Conservation (phyloP, 179 eudicot genomes). For the Beta macrorhiza region DNA sequence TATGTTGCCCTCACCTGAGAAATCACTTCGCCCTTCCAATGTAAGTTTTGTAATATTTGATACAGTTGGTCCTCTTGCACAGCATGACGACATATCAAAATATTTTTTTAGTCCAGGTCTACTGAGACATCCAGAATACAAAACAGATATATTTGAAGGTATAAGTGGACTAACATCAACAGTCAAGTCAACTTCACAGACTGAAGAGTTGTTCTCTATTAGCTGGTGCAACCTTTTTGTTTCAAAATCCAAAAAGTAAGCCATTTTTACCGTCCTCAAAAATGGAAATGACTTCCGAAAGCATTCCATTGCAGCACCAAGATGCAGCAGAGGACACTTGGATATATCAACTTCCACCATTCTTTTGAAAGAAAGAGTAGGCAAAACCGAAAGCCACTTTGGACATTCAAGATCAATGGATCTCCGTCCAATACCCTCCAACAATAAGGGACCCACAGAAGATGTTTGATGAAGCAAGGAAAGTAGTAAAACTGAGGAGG, state of each 20-base stretch:
- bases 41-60: slow-evolving; percentile 61
- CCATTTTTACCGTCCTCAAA: slow-evolving; percentile 52
- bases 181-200: slow-evolving; percentile 58
- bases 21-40: slow-evolving; percentile 74
- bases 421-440: slow-evolving; percentile 29
- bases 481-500: slow-evolving; percentile 40
- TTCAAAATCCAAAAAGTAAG: slow-evolving; percentile 52
- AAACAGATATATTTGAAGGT: slow-evolving; percentile 47
- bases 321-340: slow-evolving; percentile 57
- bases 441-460: slow-evolving; percentile 27
- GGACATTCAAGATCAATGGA: slow-evolving; percentile 29
- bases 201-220: slow-evolving; percentile 44
- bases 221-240: slow-evolving; percentile 44
- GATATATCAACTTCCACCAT: slow-evolving; percentile 76
- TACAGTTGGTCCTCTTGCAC: slow-evolving; percentile 25
- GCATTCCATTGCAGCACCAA: slow-evolving; percentile 50
- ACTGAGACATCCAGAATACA: slow-evolving; percentile 39
- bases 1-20: slow-evolving; percentile 49
- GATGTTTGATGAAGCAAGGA: slow-evolving; percentile 51
- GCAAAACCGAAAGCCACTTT: slow-evolving; percentile 27
- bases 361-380: slow-evolving; percentile 47
- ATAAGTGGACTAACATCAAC: slow-evolving; percentile 73
- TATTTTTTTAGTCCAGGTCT: slow-evolving; percentile 19
- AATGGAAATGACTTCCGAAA: slow-evolving; percentile 71
- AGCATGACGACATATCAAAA: slow-evolving; percentile 28